Base-by-base conservation (phyloP, 306 rosid genomes). In the Neltuma alba region DNA sequence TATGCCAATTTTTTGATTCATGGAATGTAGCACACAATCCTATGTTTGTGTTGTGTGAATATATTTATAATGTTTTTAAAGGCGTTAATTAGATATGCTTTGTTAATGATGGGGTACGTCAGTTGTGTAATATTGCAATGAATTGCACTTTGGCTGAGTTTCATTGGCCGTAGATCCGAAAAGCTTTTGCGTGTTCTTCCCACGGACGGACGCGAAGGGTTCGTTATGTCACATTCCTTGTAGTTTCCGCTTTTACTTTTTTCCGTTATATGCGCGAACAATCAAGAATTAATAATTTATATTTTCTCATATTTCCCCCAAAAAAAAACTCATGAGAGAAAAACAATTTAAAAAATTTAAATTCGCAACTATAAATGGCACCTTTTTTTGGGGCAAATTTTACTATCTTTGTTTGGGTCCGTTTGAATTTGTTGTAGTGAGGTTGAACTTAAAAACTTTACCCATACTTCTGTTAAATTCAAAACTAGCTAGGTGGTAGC, bases 101-200 rank as follows among this genome's bases (percentile, higher is more conserved):
- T 60, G 40, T 70, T 15, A 72, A 79, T 79, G 76, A 86, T 82
- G 74, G 82, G 65, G 66, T 74, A 73, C 42, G 72, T 71, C 47
- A 20, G n/a, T 25, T 36, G 87, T 54, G 61, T 7, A 21, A 52
- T 52, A 7, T 20, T n/a, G 60, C 31, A 79, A 79, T 38, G 52
- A 71, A 61, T 54, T 23, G n/a, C 84, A 84, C 87, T 76, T 63
- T 23, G 48, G n/a, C 64, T 41, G 27, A 27, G 65, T 63, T 71
- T 65, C 16, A 64, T 70, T 67, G 6, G 78, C 30, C 1, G 36
- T 27, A 7, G 12, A 18, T 28, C 28, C 41, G 41, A 70, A 25
- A 75, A 55, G 62, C 72, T 41, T 70, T 48, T 41, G 52, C 37
- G 21, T 47, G 71, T 70, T 74, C 48, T 75, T 70, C 75, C 41